Base-by-base conservation (phyloP, 495 filamentous ascomycete species). In the Sordaria brevicollis region DNA sequence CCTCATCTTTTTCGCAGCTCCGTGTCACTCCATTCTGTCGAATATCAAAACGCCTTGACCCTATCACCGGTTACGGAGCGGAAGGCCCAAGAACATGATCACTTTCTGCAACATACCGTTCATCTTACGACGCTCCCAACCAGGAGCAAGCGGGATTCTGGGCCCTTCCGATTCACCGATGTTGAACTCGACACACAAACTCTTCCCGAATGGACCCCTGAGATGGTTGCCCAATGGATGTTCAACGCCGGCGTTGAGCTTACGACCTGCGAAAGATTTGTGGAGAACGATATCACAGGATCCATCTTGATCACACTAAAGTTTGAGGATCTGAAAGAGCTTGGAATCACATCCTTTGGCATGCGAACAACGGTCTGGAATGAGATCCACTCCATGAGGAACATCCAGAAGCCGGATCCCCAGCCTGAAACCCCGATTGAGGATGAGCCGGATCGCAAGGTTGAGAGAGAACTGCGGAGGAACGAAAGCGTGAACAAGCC, bases 281-380 rank as follows among this genome's bases (percentile, higher is more conserved):
- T 91, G 68, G 83, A 86, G 72, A 94, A 99, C 79, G 95, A 99
- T 76, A 97, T 99, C 77, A 90, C 89, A 29, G 95, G 95, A 0
- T 80, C 88, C 3, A 89, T 97, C 66, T 83, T 99, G 1, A 87
- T 94, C 31, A 89, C 91, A 17, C 82, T 99, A n/a, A 91, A 96
- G 75, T 87, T 92, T 73, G 92, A 97, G 37, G 93, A 97, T 75
- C 83, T 99, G n/a, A 93, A 93, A 75, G 95, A 99, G 80, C 88
- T 97, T 5, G 91, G 91, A 25, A 96, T 99, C 70, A 81, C 85
- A n/a, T 97, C 95, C 0, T 97, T 97, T 79, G 95, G 95, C 17
- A 93, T 94, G 72, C 88, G 95, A 25, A 93, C 93, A 67, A 87
- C 86, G 71, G 75, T 99, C 0, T 97, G 96, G 93, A 88, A 88